Conservation (phyloP, 257 asterid species). For the Anisodus tanguticus region DNA sequence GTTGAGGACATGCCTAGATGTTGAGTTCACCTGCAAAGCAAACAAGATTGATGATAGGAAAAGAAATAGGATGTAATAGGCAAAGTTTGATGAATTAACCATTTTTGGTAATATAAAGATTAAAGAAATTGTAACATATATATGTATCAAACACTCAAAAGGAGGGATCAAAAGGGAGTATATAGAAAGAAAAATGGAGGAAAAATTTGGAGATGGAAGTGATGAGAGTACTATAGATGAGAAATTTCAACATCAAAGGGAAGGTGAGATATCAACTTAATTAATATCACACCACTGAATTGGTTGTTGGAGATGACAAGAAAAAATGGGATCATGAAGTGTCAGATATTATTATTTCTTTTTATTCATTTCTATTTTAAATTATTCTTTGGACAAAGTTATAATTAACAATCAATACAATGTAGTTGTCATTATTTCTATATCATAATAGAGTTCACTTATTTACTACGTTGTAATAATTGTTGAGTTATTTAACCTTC, state of each 20-base stretch:
- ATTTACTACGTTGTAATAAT: background rate
- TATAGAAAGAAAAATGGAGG: background rate
- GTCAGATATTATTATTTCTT: background rate
- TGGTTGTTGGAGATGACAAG: conserved; percentile 26
- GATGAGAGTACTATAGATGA: background rate
- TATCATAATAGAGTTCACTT: background rate
- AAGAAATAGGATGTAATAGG: conserved; percentile 24
- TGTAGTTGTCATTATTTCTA: background rate
- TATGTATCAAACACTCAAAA: too few species aligned
- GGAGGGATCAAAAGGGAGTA: background rate
- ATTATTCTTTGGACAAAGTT: too few species aligned
- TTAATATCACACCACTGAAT: background rate
- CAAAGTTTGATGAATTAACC: conserved; percentile 34
- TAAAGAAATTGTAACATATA: background rate
- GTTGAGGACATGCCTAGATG: conserved; percentile 46
- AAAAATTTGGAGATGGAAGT: conserved; percentile 8
- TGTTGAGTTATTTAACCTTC: background rate
- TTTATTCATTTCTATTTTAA: background rate
- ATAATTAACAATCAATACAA: background rate
- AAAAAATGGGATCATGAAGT: background rate
- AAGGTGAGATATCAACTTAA: background rate
- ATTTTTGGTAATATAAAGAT: conserved; percentile 16
- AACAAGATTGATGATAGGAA: conserved; percentile 29
- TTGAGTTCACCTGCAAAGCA: conserved; percentile 44
- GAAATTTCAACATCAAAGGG: background rate